Evolutionary conservation across 2,329 filamentous ascomycete genomes (phyloP), one percentile per base, ranked within the genome.

Genomic region (Penicillium sp.): DNA sequence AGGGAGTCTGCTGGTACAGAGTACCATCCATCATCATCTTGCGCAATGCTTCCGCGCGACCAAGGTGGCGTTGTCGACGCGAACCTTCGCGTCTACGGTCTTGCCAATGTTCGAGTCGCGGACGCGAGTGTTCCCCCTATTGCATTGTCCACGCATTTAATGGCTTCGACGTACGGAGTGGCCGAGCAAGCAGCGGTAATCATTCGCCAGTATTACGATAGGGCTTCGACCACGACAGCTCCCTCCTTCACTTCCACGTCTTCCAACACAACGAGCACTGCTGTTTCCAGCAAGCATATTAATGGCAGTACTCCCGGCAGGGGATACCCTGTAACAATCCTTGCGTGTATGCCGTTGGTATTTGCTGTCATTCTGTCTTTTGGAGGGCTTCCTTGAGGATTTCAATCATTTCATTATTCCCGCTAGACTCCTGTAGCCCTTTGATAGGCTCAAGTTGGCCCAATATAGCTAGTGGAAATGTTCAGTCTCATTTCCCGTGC

Each of bases 401-500:
- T 22, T 22, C 19, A 22, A 22, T 22, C 1, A 85, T 77, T 52
- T 85, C 78, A 55, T 84, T 84, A 14, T 75, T 73, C 4, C 69
- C 74, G 4, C 70, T 73, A 3, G 68, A 74, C 33, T 72, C 64
- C 78, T 80, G 84, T 13, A 64, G 52, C 0, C 79, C 81, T 7
- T 67, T 76, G 0, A 60, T 64, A 4, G 79, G 79, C 66, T 83
- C 80, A 1, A 84, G 68, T 3, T 81, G 64, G 65, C 80, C 82
- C 82, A 84, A 67, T 79, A 84, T 4, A 83, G 71, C 65, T 84
- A 84, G 43, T 76, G 78, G 63, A 84, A 83, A 81, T 83, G 61
- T 83, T 83, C 0, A 83, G 60, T 0, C 81, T 80, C 80, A 83
- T 82, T 1, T 80, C 77, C 10, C 76, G 70, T 10, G 79, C 81